phyloP scores from a whole-genome alignment of 2,329 filamentous ascomycete genomes.

The Xylaria sp. region DNA sequence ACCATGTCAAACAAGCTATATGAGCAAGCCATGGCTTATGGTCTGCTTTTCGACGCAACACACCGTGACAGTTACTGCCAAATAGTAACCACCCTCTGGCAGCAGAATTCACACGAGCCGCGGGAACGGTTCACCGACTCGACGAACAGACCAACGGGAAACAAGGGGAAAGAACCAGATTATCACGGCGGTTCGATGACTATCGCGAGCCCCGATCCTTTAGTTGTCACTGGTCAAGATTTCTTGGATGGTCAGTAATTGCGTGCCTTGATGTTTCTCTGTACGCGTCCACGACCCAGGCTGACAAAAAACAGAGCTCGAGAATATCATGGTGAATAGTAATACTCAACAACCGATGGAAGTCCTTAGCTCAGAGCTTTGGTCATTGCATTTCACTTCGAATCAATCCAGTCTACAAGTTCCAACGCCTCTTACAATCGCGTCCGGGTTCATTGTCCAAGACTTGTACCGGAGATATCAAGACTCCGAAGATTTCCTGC shows the following conservation, averaged over 20 bases:
- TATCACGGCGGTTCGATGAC: constrained; percentile 25
- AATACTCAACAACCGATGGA: constrained; percentile 46
- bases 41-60: constrained; percentile 51
- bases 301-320: constrained; percentile 55
- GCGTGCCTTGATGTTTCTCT: neutral
- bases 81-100: constrained; percentile 60
- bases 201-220: constrained; percentile 48
- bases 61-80: constrained; percentile 55
- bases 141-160: constrained; percentile 42
- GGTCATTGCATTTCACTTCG: constrained; percentile 54
- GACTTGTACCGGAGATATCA: constrained; percentile 51
- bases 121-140: constrained; percentile 32
- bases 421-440: constrained; percentile 50
- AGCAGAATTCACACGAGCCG: constrained; percentile 51
- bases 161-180: constrained; percentile 57
- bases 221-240: constrained; percentile 55
- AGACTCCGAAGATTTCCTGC: constrained; percentile 47
- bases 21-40: constrained; percentile 58
- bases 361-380: constrained; percentile 55
- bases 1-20: constrained; percentile 55
- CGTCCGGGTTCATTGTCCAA: constrained; percentile 52
- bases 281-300: neutral
- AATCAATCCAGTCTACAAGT: constrained; percentile 40
- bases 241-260: constrained; percentile 61
- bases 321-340: constrained; percentile 55